Conservation (phyloP, 2,329 filamentous ascomycete species). For the Ascocoryne sarcoides region DNA sequence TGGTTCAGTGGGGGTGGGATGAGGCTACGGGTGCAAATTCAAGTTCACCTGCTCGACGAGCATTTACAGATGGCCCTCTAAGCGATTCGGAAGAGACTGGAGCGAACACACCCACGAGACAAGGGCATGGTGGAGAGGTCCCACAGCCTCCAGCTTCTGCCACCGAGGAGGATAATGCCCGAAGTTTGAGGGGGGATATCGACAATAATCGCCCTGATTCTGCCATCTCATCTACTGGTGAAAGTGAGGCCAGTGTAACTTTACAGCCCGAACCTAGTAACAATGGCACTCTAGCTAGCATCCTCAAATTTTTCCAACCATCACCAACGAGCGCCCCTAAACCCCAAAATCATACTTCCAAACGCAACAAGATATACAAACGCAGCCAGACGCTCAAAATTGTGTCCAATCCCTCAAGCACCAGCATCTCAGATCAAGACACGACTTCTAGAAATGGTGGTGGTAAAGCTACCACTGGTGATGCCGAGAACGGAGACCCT, state of each 20-base stretch:
- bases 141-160: conserved; percentile 62
- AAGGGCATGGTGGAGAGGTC: conserved; percentile 42
- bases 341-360: conserved; percentile 41
- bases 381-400: conserved; percentile 65
- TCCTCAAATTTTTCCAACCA: conserved; percentile 65
- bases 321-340: conserved; percentile 40
- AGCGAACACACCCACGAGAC: conserved; percentile 36
- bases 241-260: conserved; percentile 7
- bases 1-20: conserved; percentile 90
- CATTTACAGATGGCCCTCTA: conserved; percentile 15
- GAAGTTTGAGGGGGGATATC: conserved; percentile 41
- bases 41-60: conserved; percentile 18
- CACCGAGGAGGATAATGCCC: conserved; percentile 57
- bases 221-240: conserved; percentile 10
- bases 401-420: conserved; percentile 27
- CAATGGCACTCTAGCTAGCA: conserved; percentile 43
- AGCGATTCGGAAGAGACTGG: conserved; percentile 23
- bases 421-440: conserved; percentile 4
- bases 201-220: conserved; percentile 22
- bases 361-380: conserved; percentile 63
- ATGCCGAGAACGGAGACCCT: conserved; percentile 34
- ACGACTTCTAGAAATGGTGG: conserved; percentile 25
- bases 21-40: conserved; percentile 70
- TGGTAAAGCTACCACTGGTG: conserved; percentile 24
- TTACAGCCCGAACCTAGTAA: conserved; percentile 23